Conservation (phyloP, 2,329 filamentous ascomycete species). For the Hymenoscyphus albidus region DNA sequence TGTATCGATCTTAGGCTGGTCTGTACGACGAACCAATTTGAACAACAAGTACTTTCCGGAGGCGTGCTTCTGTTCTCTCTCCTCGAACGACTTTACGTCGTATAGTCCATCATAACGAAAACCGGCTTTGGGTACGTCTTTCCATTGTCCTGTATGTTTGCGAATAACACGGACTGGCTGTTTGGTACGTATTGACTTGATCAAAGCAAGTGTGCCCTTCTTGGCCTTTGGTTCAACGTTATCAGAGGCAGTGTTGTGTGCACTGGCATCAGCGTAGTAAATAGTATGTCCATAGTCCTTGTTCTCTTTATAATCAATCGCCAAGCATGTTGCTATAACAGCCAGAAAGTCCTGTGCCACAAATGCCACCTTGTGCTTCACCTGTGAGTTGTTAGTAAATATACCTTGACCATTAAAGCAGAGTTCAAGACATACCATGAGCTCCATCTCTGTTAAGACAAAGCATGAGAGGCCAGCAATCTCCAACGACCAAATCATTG, state of each 20-base stretch:
- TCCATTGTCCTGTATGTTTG: conserved; percentile 5
- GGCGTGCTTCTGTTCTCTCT: neutral
- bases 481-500: conserved; percentile 4
- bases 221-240: neutral
- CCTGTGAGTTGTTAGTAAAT: conserved; percentile 1
- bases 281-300: conserved; percentile 4
- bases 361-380: neutral
- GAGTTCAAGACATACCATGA: conserved; percentile 10
- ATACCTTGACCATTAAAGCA: neutral
- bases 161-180: conserved; percentile 10
- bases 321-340: conserved; percentile 10
- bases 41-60: conserved; percentile 3
- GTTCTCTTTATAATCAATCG: conserved; percentile 4
- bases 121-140: neutral
- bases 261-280: conserved; percentile 7
- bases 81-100: neutral
- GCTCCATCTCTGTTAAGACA: conserved; percentile 10
- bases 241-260: neutral
- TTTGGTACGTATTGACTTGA: neutral
- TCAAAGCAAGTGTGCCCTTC: neutral
- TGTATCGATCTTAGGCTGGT: neutral
- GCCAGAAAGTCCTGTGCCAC: neutral
- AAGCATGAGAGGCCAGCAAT: conserved; percentile 8
- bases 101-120: conserved; percentile 15
- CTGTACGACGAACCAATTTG: neutral